phyloP scores from a whole-genome alignment of 2,329 filamentous ascomycete genomes.

The Alternaria incomplexa region DNA sequence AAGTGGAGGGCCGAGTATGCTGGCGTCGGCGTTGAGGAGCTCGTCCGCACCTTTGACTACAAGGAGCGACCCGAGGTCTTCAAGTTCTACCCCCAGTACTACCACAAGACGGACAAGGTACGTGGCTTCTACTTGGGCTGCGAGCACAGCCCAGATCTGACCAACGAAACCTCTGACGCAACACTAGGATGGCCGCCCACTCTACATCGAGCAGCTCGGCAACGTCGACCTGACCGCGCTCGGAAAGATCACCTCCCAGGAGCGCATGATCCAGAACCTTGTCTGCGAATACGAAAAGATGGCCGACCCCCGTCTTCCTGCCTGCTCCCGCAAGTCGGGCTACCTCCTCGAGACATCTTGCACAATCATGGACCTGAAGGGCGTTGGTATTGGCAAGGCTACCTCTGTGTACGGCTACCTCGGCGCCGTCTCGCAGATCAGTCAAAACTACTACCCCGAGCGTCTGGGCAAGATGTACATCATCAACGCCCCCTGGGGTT shows the following conservation, averaged over 20 bases:
- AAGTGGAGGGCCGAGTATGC: conserved; percentile 88
- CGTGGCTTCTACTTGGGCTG: conserved; percentile 8
- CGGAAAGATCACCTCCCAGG: conserved; percentile 88
- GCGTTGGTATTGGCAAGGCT: conserved; percentile 82
- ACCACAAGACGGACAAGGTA: conserved; percentile 92
- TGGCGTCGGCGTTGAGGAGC: conserved; percentile 70
- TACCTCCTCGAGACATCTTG: conserved; percentile 96
- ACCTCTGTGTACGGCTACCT: conserved; percentile 89
- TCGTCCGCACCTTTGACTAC: conserved; percentile 83
- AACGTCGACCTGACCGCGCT: conserved; percentile 89
- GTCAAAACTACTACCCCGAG: conserved; percentile 99
- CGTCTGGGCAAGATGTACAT: conserved; percentile 94
- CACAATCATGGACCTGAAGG: conserved; percentile 97
- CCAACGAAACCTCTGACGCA: conserved; percentile 10
- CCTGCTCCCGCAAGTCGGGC: conserved; percentile 90
- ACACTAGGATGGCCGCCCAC: conserved; percentile 84
- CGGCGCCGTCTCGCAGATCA: conserved; percentile 82
- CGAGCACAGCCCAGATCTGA: background rate
- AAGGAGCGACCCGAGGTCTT: conserved; percentile 82
- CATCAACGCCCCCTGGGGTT: conserved; percentile 98
- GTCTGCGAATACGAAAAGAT: conserved; percentile 98
- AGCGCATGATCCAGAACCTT: conserved; percentile 96
- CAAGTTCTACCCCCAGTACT: conserved; percentile 96
- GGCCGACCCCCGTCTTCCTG: conserved; percentile 88
- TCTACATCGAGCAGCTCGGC: conserved; percentile 96